Evolutionary conservation across 2,329 filamentous ascomycete species (phyloP).

Genomic region (Sclerotinia minor): DNA sequence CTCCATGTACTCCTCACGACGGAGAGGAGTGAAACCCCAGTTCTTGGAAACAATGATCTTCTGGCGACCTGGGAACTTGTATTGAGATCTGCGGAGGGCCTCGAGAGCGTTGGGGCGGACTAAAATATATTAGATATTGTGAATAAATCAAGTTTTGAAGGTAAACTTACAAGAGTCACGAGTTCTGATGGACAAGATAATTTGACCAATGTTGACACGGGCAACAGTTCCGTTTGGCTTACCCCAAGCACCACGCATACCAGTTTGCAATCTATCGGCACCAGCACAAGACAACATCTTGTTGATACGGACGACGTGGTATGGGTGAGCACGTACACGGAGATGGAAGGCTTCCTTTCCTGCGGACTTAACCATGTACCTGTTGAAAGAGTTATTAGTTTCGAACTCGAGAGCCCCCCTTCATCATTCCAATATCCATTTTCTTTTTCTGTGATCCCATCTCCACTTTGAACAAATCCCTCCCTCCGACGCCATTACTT

Average conservation of each 20-base stretch:
- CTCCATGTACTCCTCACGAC: conserved; percentile 95
- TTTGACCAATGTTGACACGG: conserved; percentile 99
- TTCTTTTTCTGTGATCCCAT: not conserved
- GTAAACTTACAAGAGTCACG: conserved; percentile 77
- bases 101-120: conserved; percentile 92
- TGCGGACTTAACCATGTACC: conserved; percentile 66
- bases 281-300: conserved; percentile 99
- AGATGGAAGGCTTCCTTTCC: conserved; percentile 76
- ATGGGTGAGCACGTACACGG: conserved; percentile 88
- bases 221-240: conserved; percentile 99
- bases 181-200: conserved; percentile 95
- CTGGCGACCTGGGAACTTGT: conserved; percentile 99
- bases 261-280: conserved; percentile 99
- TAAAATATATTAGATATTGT: conserved; percentile 43
- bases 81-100: conserved; percentile 98
- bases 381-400: conserved; percentile 30
- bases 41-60: conserved; percentile 99
- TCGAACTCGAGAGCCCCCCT: conserved; percentile 7
- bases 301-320: conserved; percentile 99
- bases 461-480: conserved; percentile 18
- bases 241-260: conserved; percentile 99
- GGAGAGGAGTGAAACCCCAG: conserved; percentile 99
- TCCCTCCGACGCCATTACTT: conserved; percentile 1
- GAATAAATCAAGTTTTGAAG: no score
- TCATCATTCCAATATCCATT: conserved; percentile 5